Percentiles rank a stretch among this genome's conserved stretches.
Conservation (phyloP, 148 eudicot genomes). For the Amaranthus palmeri region DNA sequence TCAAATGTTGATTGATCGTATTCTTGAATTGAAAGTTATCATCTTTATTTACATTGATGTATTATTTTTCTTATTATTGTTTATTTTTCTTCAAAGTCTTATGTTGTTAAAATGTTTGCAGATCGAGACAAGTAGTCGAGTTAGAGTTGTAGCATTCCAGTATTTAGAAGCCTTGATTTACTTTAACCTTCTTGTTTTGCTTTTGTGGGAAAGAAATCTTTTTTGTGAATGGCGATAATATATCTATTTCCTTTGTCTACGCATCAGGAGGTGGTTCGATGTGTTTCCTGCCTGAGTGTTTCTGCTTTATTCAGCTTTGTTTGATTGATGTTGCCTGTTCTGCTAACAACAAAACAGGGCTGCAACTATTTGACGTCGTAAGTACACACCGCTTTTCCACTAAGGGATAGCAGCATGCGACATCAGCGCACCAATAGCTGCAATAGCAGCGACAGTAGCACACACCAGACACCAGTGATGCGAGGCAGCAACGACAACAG, state of each 20-base stretch:
- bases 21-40: not conserved
- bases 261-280: no score
- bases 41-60: not conserved
- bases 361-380: no score
- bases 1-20: not conserved
- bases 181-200: not conserved
- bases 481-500: no score
- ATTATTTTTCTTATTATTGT: not conserved
- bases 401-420: no score
- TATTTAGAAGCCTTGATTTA: not conserved
- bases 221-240: conserved; percentile 16
- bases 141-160: conserved; percentile 23
- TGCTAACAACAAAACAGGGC: no score
- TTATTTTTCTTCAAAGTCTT: not conserved
- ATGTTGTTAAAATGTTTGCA: conserved; percentile 78
- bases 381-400: no score
- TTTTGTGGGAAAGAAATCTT: not conserved
- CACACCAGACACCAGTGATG: no score
- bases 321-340: no score
- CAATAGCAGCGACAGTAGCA: no score
- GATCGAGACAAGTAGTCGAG: conserved; percentile 84
- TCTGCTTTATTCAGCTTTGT: no score
- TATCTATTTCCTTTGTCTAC: conserved; percentile 12
- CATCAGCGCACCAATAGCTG: no score
- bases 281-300: no score